These are phyloP conservation scores for Apiospora arundinis DNA, from an alignment of 2,329 filamentous ascomycete genomes.

Conservation along the genomic window DNA sequence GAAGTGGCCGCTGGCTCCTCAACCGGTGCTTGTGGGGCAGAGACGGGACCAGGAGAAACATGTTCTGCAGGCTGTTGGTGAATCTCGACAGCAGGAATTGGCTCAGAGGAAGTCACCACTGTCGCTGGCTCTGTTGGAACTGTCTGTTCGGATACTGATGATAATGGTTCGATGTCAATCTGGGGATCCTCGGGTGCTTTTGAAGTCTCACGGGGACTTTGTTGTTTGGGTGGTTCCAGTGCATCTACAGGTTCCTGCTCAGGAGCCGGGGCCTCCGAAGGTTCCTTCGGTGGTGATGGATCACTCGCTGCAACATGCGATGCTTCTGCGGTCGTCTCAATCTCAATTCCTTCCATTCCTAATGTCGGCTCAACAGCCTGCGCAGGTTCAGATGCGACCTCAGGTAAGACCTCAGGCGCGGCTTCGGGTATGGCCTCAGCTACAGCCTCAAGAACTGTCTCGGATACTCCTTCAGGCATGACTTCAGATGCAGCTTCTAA, in stretches of 20 bases:
- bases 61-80: background rate
- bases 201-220: background rate
- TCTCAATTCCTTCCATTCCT: background rate
- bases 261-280: background rate
- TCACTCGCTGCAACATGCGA: background rate
- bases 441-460: background rate
- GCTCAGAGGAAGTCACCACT: background rate
- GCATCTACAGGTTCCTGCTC: background rate
- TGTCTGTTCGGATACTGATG: background rate
- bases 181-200: background rate
- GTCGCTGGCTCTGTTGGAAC: background rate
- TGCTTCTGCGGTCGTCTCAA: background rate
- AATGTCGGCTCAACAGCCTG: background rate
- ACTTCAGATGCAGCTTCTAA: background rate
- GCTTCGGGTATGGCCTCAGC: conserved; percentile 6
- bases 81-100: background rate
- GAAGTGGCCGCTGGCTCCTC: background rate
- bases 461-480: background rate
- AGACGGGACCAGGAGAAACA: background rate
- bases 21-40: background rate
- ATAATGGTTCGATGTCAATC: background rate
- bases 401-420: background rate
- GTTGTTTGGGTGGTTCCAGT: background rate
- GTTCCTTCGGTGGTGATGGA: background rate
- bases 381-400: background rate